Base-by-base conservation (phyloP, 1,284 basidiomycete species). In the Heliocybe sulcata region DNA sequence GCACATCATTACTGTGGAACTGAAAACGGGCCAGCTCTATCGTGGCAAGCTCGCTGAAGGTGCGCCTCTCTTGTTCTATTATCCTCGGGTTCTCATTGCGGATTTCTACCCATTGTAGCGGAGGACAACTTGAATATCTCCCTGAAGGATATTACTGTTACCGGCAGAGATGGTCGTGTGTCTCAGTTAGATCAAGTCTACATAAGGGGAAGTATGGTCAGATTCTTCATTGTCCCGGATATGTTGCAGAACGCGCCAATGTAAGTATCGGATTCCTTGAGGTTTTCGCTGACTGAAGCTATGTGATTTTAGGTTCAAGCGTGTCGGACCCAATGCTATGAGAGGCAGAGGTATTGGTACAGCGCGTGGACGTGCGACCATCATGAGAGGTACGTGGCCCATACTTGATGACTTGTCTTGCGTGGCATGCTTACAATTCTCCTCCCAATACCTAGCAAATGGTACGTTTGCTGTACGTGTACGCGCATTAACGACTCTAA, bases 121-220 rank as follows among this genome's bases (percentile, higher is more conserved):
- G 97, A 99, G 74, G 97, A 99, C 70, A 98, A 96, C 67, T 78
- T 99, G 53, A 99, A 99, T 75, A 94, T 99, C 67, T 94, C 95
- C 1, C 72, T 99, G 63, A 94, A 87, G 71, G 94, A 98, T 60
- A 97, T 99, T 66, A 98, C 96, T 22, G 97, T 98, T 23, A 99
- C 97, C 11, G 94, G 92, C 55, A 86, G 96, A 56, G 97, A 99
- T 77, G 97, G 97, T 50, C 92, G 97, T 66, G 94, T 99, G 45
- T 96, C 95, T n/a, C 97, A 99, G 71, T 80, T 99, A 55, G 96
- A 99, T 77, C 96, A 98, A 72, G 95, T 98, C 45, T 99, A 99
- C 74, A 99, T 99, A 65, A 82, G 97, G 62, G 97, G 97, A 61
- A 95, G 92, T 71, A 98, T 98, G 92, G 77, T 96, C 66, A 83